Percentiles rank a stretch among this genome's conserved stretches.
These are phyloP conservation scores for Scheffersomyces segobiensis DNA, from an alignment of 1,139 yeast genomes.

Conservation along the genomic window DNA sequence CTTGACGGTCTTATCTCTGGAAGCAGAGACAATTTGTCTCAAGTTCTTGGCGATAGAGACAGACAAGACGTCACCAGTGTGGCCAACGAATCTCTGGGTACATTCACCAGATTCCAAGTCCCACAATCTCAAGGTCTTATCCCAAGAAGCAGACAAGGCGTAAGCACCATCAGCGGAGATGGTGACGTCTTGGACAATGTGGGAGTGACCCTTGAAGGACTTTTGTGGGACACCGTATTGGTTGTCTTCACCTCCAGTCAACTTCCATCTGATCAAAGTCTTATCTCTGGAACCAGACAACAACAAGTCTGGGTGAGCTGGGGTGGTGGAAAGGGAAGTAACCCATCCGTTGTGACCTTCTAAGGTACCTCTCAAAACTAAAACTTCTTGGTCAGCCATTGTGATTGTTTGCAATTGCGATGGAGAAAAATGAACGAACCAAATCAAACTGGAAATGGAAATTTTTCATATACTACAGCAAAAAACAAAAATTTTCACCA, in stretches of 20 bases:
- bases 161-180: conserved; percentile 98
- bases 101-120: conserved; percentile 94
- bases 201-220: conserved; percentile 98
- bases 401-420: conserved; percentile 10
- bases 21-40: conserved; percentile 98
- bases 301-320: conserved; percentile 97
- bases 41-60: conserved; percentile 96
- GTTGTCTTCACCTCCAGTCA: conserved; percentile 93
- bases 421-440: neutral
- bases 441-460: neutral
- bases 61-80: conserved; percentile 95
- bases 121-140: conserved; percentile 99
- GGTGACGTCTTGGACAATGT: conserved; percentile 97
- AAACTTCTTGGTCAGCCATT: conserved; percentile 85
- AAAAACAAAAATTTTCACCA: conserved; percentile 4
- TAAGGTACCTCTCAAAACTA: conserved; percentile 99
- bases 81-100: conserved; percentile 96
- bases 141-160: conserved; percentile 99
- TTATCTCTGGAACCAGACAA: conserved; percentile 99
- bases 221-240: conserved; percentile 98
- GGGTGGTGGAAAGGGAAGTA: conserved; percentile 97
- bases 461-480: neutral
- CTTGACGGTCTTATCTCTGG: conserved; percentile 98
- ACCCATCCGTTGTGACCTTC: conserved; percentile 92
- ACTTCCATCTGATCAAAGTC: conserved; percentile 97